Percentiles rank a stretch among this genome's conserved stretches.
phyloP scores from a whole-genome alignment of 768 basidiomycete species.

The Tylopilus sp. region DNA sequence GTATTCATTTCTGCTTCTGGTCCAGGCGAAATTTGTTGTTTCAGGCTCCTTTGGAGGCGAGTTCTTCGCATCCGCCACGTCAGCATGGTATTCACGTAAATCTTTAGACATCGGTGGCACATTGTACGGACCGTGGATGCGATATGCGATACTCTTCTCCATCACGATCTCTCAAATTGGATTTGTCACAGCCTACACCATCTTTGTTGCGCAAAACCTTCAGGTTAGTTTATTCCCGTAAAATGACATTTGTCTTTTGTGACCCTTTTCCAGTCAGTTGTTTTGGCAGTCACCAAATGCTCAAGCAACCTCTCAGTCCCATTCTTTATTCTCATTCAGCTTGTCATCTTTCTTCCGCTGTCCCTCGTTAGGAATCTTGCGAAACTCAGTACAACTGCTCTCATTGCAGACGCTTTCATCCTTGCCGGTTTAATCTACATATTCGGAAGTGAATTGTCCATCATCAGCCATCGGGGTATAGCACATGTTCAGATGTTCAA shows the following conservation, averaged over 20 bases:
- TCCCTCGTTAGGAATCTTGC: constrained; percentile 91
- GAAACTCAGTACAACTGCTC: constrained; percentile 87
- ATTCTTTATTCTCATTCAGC: constrained; percentile 80
- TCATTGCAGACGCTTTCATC: constrained; percentile 94
- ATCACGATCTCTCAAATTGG: constrained; percentile 89
- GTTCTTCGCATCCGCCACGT: constrained; percentile 17
- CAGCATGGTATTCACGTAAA: neutral
- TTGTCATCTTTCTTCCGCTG: constrained; percentile 85
- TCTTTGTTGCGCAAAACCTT: constrained; percentile 92
- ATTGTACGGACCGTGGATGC: constrained; percentile 92
- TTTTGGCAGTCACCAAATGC: constrained; percentile 78
- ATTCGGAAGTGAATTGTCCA: constrained; percentile 75
- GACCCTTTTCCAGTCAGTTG: constrained; percentile 58
- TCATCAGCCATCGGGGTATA: constrained; percentile 65
- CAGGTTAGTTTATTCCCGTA: constrained; percentile 35
- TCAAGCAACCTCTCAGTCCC: constrained; percentile 59
- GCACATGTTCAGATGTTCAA: constrained; percentile 88
- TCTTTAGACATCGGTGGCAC: constrained; percentile 83
- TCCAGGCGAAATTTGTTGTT: constrained; percentile 83
- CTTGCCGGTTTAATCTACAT: constrained; percentile 84
- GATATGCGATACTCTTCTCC: constrained; percentile 80
- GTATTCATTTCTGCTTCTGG: constrained; percentile 90
- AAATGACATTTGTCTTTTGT: neutral
- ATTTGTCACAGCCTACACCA: constrained; percentile 88
- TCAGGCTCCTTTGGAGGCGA: constrained; percentile 91